These are phyloP conservation scores for Mycoemilia scoparia DNA, from an alignment of 192 early-diverging fungal genomes.

Conservation along the genomic window DNA sequence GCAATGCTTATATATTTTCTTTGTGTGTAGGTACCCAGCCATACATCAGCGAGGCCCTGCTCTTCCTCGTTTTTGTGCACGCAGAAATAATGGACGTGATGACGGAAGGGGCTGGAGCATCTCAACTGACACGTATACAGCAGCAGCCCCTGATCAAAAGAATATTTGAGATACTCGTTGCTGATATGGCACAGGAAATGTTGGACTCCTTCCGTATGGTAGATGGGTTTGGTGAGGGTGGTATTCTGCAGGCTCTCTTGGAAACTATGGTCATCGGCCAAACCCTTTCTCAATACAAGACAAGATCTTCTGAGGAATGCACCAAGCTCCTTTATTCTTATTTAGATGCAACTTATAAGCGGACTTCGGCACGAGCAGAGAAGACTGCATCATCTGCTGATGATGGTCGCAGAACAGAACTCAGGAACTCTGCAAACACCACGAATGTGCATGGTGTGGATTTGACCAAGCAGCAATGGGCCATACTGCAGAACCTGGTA, in stretches of 20 bases:
- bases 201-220: conserved; percentile 58
- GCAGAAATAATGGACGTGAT: conserved; percentile 74
- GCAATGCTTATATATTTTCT: not conserved
- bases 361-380: conserved; percentile 16
- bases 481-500: conserved; percentile 28
- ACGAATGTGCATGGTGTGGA: conserved; percentile 11
- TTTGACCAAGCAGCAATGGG: conserved; percentile 21
- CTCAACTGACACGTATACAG: conserved; percentile 28
- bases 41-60: conserved; percentile 70
- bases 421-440: conserved; percentile 2
- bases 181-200: conserved; percentile 59
- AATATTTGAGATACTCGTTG: conserved; percentile 53
- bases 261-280: conserved; percentile 83
- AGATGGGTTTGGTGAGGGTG: conserved; percentile 73
- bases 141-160: conserved; percentile 53
- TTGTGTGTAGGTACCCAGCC: conserved; percentile 79
- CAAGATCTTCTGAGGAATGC: conserved; percentile 38
- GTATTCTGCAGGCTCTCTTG: conserved; percentile 85
- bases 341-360: conserved; percentile 45
- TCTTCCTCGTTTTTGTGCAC: conserved; percentile 75
- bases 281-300: conserved; percentile 61
- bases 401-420: conserved; percentile 9
- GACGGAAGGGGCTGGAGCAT: conserved; percentile 23
- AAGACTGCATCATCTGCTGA: conserved; percentile 15
- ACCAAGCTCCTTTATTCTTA: conserved; percentile 58